Conservation (phyloP, 495 filamentous ascomycete species). For the Penicillium arizonense region DNA sequence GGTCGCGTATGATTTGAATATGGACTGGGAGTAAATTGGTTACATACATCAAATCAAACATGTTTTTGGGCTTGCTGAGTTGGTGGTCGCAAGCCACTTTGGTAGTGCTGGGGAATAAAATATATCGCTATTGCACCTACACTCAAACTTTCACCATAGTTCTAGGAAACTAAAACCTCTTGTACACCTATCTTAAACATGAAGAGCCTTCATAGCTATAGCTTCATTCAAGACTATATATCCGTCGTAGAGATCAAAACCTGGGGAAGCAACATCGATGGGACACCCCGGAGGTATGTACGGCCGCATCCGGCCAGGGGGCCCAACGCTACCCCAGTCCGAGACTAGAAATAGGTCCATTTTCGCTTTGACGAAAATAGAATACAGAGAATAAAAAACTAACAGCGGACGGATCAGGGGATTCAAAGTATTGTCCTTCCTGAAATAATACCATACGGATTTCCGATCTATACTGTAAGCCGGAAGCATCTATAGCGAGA, state of each 20-base stretch:
- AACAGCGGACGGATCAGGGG: not conserved
- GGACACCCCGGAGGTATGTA: slow-evolving; percentile 2
- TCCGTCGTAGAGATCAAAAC: not conserved
- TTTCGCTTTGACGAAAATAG: slow-evolving; percentile 5
- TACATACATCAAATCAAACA: not conserved
- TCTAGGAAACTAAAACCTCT: too few species aligned
- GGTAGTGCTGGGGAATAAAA: too few species aligned
- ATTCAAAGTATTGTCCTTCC: slow-evolving; percentile 4
- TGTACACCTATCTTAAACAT: too few species aligned
- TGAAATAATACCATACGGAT: slow-evolving; percentile 8
- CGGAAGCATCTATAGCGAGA: slow-evolving; percentile 6
- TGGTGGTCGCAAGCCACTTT: too few species aligned
- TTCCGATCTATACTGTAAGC: not conserved
- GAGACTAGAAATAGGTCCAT: not conserved
- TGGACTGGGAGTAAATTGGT: not conserved
- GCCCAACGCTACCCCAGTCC: not conserved
- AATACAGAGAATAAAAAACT: not conserved
- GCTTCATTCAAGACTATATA: not conserved
- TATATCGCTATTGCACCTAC: too few species aligned
- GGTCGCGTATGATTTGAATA: not conserved
- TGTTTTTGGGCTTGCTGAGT: not conserved
- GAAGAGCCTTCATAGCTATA: not conserved
- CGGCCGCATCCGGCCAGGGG: slow-evolving; percentile 1
- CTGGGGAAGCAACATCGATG: slow-evolving; percentile 5
- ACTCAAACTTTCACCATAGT: too few species aligned